Conservation (phyloP, 768 basidiomycete genomes). For the Polyporus arcularius region DNA sequence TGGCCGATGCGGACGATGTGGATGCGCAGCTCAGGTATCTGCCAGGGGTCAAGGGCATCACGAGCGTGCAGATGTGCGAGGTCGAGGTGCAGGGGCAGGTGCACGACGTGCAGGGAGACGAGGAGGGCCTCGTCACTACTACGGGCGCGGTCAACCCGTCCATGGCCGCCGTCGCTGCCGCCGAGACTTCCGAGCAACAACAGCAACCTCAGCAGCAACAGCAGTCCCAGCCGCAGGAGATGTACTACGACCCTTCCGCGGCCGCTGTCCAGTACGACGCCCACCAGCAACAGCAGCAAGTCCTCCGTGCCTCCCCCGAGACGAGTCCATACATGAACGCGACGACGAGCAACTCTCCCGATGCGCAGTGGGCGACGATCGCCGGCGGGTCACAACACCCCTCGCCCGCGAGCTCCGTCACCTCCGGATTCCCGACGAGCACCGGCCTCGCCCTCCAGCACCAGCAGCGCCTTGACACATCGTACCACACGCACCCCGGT, state of each 20-base stretch:
- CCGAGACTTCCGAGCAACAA: slow-evolving; percentile 19
- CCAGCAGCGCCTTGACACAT: slow-evolving; percentile 20
- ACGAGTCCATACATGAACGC: slow-evolving; percentile 14
- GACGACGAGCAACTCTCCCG: slow-evolving; percentile 24
- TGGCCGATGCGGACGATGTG: slow-evolving; percentile 30
- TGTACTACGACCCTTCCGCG: slow-evolving; percentile 24
- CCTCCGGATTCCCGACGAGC: slow-evolving; percentile 38
- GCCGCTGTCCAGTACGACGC: background rate
- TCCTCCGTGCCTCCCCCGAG: slow-evolving; percentile 24
- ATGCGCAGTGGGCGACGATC: slow-evolving; percentile 40
- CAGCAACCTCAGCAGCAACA: slow-evolving; percentile 13
- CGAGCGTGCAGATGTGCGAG: slow-evolving; percentile 58
- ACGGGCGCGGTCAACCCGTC: slow-evolving; percentile 7
- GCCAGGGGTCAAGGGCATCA: slow-evolving; percentile 25
- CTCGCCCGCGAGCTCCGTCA: slow-evolving; percentile 41
- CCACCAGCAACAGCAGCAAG: background rate
- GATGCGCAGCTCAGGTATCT: slow-evolving; percentile 19
- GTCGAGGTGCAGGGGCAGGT: slow-evolving; percentile 60
- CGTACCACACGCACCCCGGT: slow-evolving; percentile 12
- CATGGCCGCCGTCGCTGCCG: slow-evolving; percentile 9
- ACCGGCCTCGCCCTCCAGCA: slow-evolving; percentile 31
- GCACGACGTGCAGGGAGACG: slow-evolving; percentile 57
- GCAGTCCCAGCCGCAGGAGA: slow-evolving; percentile 14
- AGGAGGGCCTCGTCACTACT: slow-evolving; percentile 53
- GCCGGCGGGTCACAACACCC: slow-evolving; percentile 21